Base-by-base conservation (phyloP, 2,329 filamentous ascomycete genomes). In the Ophiostoma tasmaniense region DNA sequence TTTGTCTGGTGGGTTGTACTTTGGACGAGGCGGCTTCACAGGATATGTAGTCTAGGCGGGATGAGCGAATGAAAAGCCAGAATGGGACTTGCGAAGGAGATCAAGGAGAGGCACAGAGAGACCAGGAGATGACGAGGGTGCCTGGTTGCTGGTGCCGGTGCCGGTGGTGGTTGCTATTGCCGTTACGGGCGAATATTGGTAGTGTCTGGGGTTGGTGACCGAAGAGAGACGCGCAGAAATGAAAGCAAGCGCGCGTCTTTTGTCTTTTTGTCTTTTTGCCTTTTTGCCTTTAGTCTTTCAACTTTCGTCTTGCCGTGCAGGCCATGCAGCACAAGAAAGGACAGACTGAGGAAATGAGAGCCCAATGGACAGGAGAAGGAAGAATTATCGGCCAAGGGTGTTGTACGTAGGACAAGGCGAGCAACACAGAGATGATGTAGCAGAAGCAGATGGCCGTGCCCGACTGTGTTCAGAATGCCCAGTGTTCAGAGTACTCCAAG, bases 161-260 rank as follows among this genome's bases (percentile, higher is more conserved):
- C 33, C 8, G 33, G 33, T 33, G n/a, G n/a, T n/a, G n/a, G n/a
- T n/a, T n/a, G 33, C 68, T 70, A 70, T 73, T 72, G 64, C 25
- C 14, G 66, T 37, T 66, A 66, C 33, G 30, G 64, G 39, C 33
- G 22, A 62, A 61, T 20, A 39, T 69, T 37, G 28, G 28, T 64
- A 37, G 68, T 37, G 45, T 68, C 52, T 64, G n/a, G 68, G 68
- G 65, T 20, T 69, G 69, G 71, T 69, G 68, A 70, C 67, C 71
- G 71, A 72, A 72, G 70, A 73, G 71, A 73, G 70, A 74, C 73
- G 73, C 75, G 73, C 75, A 73, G 52, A 64, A 64, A 64, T 67
- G 42, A 72, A 71, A 71, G 68, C 77, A 78, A 77, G 77, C 78
- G 77, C 78, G 77, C 76, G 77, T 77, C 75, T 78, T 75, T 71